A percentile compares a stretch with the other conserved stretches of the same genome.
These are phyloP conservation scores for Cryptococcus jaspeensis DNA, from an alignment of 1,284 basidiomycete species.

Conservation along the genomic window DNA sequence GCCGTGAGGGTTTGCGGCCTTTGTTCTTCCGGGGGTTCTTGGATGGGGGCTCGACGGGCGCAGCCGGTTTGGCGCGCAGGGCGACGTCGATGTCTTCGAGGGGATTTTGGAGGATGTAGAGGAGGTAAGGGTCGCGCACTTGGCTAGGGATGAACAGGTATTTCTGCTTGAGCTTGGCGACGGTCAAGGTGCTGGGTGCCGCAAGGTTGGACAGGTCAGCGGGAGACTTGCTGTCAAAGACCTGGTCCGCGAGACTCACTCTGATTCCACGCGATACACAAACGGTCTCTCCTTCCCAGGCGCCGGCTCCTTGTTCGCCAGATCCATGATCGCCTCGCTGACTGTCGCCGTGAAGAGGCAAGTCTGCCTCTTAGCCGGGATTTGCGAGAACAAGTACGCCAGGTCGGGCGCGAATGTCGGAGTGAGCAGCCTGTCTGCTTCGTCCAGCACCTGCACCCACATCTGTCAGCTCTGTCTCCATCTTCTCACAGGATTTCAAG, in stretches of 20 bases:
- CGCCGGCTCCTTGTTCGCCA: constrained; percentile 71
- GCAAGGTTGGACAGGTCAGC: not conserved
- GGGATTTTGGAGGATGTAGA: constrained; percentile 82
- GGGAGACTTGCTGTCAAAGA: not conserved
- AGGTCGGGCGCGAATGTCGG: constrained; percentile 87
- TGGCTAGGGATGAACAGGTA: constrained; percentile 95
- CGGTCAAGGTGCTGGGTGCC: constrained; percentile 71
- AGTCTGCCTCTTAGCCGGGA: constrained; percentile 87
- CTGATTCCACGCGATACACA: constrained; percentile 75
- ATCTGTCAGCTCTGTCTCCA: not conserved
- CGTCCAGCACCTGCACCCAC: constrained; percentile 76
- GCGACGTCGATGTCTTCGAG: constrained; percentile 65
- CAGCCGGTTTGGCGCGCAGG: constrained; percentile 24
- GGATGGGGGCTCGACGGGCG: not conserved
- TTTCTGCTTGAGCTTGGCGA: constrained; percentile 77
- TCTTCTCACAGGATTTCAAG: not conserved
- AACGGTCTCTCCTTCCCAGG: constrained; percentile 84
- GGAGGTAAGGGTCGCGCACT: constrained; percentile 89
- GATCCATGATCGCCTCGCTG: constrained; percentile 77
- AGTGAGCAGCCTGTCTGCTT: constrained; percentile 91
- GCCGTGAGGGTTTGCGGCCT: constrained; percentile 14
- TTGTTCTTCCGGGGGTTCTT: constrained; percentile 23
- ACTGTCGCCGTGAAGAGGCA: constrained; percentile 96
- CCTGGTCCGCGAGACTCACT: constrained; percentile 56
- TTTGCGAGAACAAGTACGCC: constrained; percentile 69